Percentiles rank a stretch among this genome's conserved stretches.
phyloP scores from a whole-genome alignment of 495 filamentous ascomycete species.

The Xylaria acuta region DNA sequence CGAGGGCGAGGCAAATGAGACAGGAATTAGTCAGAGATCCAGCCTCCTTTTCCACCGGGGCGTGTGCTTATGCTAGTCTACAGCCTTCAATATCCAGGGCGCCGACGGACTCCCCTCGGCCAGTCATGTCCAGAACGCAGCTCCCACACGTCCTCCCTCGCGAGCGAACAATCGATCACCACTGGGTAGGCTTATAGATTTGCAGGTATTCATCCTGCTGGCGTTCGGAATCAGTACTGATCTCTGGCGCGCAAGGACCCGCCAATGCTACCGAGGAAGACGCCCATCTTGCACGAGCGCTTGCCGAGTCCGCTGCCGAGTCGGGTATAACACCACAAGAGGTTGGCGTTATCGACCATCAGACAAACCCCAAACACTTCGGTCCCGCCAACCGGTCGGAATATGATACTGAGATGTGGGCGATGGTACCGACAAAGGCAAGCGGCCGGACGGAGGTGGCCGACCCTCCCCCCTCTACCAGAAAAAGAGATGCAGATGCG shows the following conservation, averaged over 20 bases:
- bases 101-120: slow-evolving; percentile 55
- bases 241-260: slow-evolving; percentile 43
- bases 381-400: slow-evolving; percentile 73
- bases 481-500: slow-evolving; percentile 62
- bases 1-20: slow-evolving; percentile 46
- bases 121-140: slow-evolving; percentile 45
- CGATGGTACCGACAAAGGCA: slow-evolving; percentile 65
- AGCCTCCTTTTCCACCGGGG: neutral
- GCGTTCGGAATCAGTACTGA: slow-evolving; percentile 31
- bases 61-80: slow-evolving; percentile 26
- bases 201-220: slow-evolving; percentile 41
- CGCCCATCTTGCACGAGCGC: slow-evolving; percentile 57
- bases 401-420: slow-evolving; percentile 79
- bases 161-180: slow-evolving; percentile 61
- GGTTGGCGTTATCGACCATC: slow-evolving; percentile 47
- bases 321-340: slow-evolving; percentile 52
- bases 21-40: slow-evolving; percentile 40
- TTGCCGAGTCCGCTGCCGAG: slow-evolving; percentile 46
- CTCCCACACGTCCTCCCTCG: slow-evolving; percentile 75
- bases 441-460: slow-evolving; percentile 31
- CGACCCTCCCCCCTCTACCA: slow-evolving; percentile 50
- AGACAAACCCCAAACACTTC: slow-evolving; percentile 56
- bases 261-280: slow-evolving; percentile 59
- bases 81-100: slow-evolving; percentile 65
- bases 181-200: slow-evolving; percentile 49